A percentile compares a stretch with the other conserved stretches of the same genome.
These are phyloP conservation scores for Flaveria trinervia DNA, from an alignment of 129 eudicot genomes.

Conservation along the genomic window DNA sequence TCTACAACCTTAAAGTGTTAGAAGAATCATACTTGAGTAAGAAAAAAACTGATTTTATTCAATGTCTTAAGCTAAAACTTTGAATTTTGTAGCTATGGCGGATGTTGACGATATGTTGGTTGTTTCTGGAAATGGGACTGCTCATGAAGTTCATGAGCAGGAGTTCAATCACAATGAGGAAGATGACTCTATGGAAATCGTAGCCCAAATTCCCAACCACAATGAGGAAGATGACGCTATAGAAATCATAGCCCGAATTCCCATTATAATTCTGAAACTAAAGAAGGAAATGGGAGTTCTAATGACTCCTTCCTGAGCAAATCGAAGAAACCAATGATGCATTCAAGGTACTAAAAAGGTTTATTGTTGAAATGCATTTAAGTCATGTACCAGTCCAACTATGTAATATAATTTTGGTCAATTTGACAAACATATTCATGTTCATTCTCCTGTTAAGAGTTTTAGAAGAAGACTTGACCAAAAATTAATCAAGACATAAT, in stretches of 20 bases:
- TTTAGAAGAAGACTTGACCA: not conserved
- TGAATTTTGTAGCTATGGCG: conserved; percentile 47
- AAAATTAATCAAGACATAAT: not conserved
- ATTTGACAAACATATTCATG: not conserved
- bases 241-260: conserved; percentile 44
- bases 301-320: conserved; percentile 30
- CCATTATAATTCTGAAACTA: conserved; percentile 40
- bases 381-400: not conserved
- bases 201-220: conserved; percentile 40
- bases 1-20: no score
- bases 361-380: not conserved
- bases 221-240: conserved; percentile 38
- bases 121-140: conserved; percentile 48
- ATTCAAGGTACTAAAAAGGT: conserved; percentile 49
- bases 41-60: not conserved
- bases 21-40: no score
- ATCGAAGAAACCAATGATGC: conserved; percentile 42
- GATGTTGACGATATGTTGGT: conserved; percentile 48
- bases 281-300: conserved; percentile 38
- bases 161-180: conserved; percentile 38
- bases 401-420: not conserved
- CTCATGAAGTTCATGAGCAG: conserved; percentile 43
- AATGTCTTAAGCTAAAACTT: not conserved
- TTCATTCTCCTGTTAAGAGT: conserved; percentile 1
- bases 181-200: conserved; percentile 32